phyloP scores from a whole-genome alignment of 495 filamentous ascomycete species.

The Aspergillus conjunctus region DNA sequence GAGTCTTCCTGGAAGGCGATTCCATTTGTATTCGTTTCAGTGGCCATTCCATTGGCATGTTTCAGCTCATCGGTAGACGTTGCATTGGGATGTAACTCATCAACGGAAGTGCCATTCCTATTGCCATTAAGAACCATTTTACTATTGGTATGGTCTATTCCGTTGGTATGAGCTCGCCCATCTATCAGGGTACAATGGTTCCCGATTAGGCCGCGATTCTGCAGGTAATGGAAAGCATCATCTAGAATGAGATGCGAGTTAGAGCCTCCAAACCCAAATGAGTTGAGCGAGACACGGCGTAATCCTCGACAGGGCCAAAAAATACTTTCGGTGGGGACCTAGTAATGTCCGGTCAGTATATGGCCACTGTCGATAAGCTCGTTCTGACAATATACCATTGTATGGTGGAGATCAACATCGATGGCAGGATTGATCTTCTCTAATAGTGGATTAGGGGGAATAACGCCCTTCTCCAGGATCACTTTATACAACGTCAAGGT shows the following conservation, averaged over 20 bases:
- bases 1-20: neutral
- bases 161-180: no score
- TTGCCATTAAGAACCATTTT: neutral
- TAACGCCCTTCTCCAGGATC: constrained; percentile 12
- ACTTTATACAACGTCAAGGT: constrained; percentile 25
- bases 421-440: constrained; percentile 47
- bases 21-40: neutral
- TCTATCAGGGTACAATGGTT: constrained; percentile 18
- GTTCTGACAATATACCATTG: constrained; percentile 1
- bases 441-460: constrained; percentile 52
- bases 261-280: constrained; percentile 38
- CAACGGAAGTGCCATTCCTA: neutral
- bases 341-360: neutral
- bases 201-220: constrained; percentile 10
- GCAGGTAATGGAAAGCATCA: constrained; percentile 29
- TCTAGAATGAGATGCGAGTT: constrained; percentile 42
- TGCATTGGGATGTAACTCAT: neutral
- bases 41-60: neutral
- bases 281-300: constrained; percentile 36
- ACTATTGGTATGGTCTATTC: no score
- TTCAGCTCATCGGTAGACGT: neutral
- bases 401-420: constrained; percentile 22
- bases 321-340: constrained; percentile 17
- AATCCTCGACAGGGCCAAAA: constrained; percentile 25
- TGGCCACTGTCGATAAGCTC: neutral